Evolutionary conservation across 129 eudicot species (phyloP), one percentile per base, ranked within the genome.

Genomic region (Flaveria linearis): DNA sequence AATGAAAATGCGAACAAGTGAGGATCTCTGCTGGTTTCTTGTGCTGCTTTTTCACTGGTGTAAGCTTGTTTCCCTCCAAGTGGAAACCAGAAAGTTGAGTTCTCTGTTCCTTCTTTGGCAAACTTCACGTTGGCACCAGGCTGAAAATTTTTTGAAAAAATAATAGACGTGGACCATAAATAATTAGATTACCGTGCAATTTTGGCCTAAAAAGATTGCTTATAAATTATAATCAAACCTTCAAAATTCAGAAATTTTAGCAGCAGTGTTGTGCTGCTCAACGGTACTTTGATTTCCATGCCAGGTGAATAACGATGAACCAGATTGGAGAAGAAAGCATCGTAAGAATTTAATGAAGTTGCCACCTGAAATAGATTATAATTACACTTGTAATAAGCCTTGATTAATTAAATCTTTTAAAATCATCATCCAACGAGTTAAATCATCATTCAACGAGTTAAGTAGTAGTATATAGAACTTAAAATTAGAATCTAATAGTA

Each of bases 91-190:
- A 95, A 95, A 36, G 88, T 72, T 64, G 99, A 95, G 91, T 84
- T 95, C 82, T 95, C 99, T 14, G 99, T 91, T 85, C 99, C 99
- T 86, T 95, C 99, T 85, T 95, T 95, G 45, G 96, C 90, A 78
- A 86, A 88, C 80, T 95, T 95, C 68, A 88, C 71, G 43, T 78
- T 57, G 43, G 86, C 85, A 47, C 97, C 99, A 11, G 99, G 97
- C 99, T 93, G 84, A 77, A 79, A 43, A 2, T 56, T 53, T 63
- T 61, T 52, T n/a, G 9, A 5, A 12, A 43, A 65, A 63, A 58
- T 46, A 18, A 42, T 9, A 55, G 1, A 53, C 26, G 41, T 14
- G 28, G 55, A 46, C 63, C 39, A 5, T 46, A 9, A 26, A 45
- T 30, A 14, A 50, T 47, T 61, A 55, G 28, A 46, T 9, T 28